Evolutionary conservation across 768 basidiomycete species (phyloP), one percentile per base, ranked within the genome.

Genomic region (Clitopilus passeckerianus): DNA sequence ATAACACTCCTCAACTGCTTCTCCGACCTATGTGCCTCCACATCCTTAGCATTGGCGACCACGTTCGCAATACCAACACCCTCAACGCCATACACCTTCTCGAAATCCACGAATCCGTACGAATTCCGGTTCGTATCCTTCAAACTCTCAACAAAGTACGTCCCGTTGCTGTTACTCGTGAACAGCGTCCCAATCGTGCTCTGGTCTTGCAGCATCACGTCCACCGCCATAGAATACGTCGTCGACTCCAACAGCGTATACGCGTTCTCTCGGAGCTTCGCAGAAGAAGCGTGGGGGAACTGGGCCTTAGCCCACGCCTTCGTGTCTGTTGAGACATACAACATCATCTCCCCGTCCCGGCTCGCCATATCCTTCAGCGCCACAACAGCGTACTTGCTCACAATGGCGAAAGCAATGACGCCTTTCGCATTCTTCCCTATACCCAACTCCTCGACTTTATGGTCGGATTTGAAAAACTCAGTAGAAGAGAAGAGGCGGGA

Each of bases 171-270:
- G 72, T 98, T 97, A 74, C 89, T 91, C 57, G 96, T 89, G 77
- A 98, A 99, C 14, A 99, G 76, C 1, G 96, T 98, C 1, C 97
- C 97, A 44, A 95, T 84, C 2, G 75, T 70, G 60, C 81, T 77
- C 54, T 75, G 71, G 62, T 88, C 83, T 58, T 87, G 84, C 8
- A 91, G 80, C 55, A 96, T 84, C 52, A 98, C 95, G 68, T 99
- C 97, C 37, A 99, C 91, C 4, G 90, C 93, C 23, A 99, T 81
- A 6, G 95, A 98, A 69, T 98, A 94, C 0, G 88, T 87, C 8
- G 93, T 95, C 3, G 89, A 90, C 72, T 98, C 95, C 60, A 99
- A 89, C 65, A 99, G 87, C 9, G 97, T 99, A 70, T 99, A 98
- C 6, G 92, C 91, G 68, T 96, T 95, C 75, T 95, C 93, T 6